Evolutionary conservation across 2,329 filamentous ascomycete species (phyloP).

Genomic region (Pseudopithomyces chartarum): DNA sequence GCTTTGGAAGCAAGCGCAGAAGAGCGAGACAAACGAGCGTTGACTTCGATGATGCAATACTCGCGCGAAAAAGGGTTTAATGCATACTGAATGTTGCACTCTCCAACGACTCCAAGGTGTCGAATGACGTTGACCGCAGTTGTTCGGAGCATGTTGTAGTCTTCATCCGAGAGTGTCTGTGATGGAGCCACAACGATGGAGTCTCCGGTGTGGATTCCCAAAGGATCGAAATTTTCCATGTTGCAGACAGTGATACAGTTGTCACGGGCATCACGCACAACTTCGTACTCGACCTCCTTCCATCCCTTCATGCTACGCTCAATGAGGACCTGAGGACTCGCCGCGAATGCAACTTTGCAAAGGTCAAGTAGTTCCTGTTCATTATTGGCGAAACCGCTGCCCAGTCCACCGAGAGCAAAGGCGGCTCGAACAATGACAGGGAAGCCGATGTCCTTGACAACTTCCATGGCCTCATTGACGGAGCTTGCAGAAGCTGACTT

Average conservation of each 20-base stretch:
- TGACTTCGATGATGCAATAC: conserved; percentile 99
- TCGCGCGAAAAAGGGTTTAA: conserved; percentile 93
- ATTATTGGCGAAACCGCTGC: conserved; percentile 93
- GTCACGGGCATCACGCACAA: conserved; percentile 91
- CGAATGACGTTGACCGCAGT: conserved; percentile 97
- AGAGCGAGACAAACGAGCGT: conserved; percentile 91
- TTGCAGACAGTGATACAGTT: conserved; percentile 99
- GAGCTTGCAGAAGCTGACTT: conserved; percentile 93
- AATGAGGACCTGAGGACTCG: conserved; percentile 93
- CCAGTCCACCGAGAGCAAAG: conserved; percentile 92
- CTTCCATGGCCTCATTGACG: conserved; percentile 84
- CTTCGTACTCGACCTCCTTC: conserved; percentile 99
- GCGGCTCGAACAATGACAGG: conserved; percentile 97
- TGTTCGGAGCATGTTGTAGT: conserved; percentile 98
- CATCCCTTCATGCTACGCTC: conserved; percentile 99
- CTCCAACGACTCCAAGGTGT: conserved; percentile 94
- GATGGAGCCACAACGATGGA: conserved; percentile 98
- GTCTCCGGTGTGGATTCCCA: conserved; percentile 97
- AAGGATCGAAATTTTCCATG: conserved; percentile 99
- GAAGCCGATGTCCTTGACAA: conserved; percentile 89
- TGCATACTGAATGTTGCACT: conserved; percentile 99
- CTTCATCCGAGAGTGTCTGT: conserved; percentile 93
- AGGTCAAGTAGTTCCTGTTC: conserved; percentile 81
- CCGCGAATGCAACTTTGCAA: conserved; percentile 93
- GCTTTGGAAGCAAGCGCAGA: conserved; percentile 96